Percentiles rank a stretch among this genome's conserved stretches.
These are phyloP conservation scores for Catunica adiposa DNA, from an alignment of 2,329 filamentous ascomycete genomes.

Conservation along the genomic window DNA sequence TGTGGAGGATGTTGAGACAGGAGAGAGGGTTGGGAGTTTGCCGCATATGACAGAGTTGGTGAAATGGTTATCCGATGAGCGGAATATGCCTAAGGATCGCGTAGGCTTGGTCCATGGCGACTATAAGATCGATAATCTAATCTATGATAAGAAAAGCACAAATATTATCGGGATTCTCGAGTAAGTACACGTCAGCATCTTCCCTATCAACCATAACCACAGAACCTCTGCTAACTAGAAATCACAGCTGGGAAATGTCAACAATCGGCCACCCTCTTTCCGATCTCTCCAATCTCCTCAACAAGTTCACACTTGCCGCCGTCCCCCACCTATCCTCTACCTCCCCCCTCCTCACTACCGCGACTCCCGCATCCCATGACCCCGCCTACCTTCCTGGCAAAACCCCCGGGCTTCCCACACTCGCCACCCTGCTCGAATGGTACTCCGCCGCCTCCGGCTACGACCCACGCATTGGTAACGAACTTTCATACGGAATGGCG, in stretches of 20 bases:
- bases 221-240: too few species aligned
- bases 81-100: slow-evolving; percentile 58
- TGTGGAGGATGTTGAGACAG: slow-evolving; percentile 60
- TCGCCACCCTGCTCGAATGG: slow-evolving; percentile 27
- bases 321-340: slow-evolving; percentile 18
- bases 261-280: slow-evolving; percentile 92
- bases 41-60: slow-evolving; percentile 72
- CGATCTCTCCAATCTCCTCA: slow-evolving; percentile 65
- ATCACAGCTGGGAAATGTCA: slow-evolving; percentile 80
- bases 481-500: slow-evolving; percentile 44
- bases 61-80: slow-evolving; percentile 54
- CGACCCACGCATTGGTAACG: slow-evolving; percentile 38
- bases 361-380: slow-evolving; percentile 16
- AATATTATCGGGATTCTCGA: slow-evolving; percentile 85
- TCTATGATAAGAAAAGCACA: slow-evolving; percentile 79
- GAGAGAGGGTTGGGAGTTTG: slow-evolving; percentile 60
- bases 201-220: too few species aligned
- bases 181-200: slow-evolving; percentile 28
- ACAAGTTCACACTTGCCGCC: slow-evolving; percentile 25
- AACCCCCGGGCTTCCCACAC: slow-evolving; percentile 44
- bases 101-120: slow-evolving; percentile 79
- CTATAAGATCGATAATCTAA: slow-evolving; percentile 85
- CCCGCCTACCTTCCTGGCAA: slow-evolving; percentile 42
- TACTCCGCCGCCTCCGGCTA: slow-evolving; percentile 43
- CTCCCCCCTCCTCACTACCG: slow-evolving; percentile 17